Conservation (phyloP, 257 asterid species). For the Ehretia macrophylla region DNA sequence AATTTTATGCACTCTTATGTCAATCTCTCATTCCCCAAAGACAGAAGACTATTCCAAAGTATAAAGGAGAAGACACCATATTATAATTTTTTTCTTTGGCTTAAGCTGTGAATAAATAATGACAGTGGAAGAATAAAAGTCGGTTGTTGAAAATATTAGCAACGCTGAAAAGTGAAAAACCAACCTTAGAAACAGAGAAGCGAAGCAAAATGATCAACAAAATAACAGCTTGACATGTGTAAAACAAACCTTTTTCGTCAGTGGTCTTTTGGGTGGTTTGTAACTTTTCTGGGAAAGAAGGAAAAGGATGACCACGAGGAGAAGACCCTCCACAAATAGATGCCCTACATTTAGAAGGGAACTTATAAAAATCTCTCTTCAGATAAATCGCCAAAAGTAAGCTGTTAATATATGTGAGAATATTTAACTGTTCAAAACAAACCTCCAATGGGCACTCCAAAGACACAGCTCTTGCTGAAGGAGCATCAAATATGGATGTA, state of each 20-base stretch:
- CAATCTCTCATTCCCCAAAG: too few relatives aligned
- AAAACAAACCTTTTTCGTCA: constrained; percentile 67
- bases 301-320: constrained; percentile 72
- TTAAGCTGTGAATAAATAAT: too few relatives aligned
- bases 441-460: constrained; percentile 93
- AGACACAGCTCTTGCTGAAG: constrained; percentile 76
- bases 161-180: too few relatives aligned
- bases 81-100: too few relatives aligned
- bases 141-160: not conserved
- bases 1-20: too few relatives aligned
- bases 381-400: not conserved
- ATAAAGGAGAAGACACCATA: too few relatives aligned
- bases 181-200: too few relatives aligned
- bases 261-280: constrained; percentile 94
- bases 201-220: not conserved
- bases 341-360: constrained; percentile 59
- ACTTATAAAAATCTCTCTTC: not conserved
- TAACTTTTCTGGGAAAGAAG: constrained; percentile 87
- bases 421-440: not conserved
- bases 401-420: not conserved
- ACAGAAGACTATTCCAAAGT: too few relatives aligned
- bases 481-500: constrained; percentile 50
- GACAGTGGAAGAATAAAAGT: not conserved
- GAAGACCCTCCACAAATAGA: constrained; percentile 90
- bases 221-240: not conserved